Evolutionary conservation across 768 basidiomycete genomes (phyloP).

Genomic region (Russula vinacea): DNA sequence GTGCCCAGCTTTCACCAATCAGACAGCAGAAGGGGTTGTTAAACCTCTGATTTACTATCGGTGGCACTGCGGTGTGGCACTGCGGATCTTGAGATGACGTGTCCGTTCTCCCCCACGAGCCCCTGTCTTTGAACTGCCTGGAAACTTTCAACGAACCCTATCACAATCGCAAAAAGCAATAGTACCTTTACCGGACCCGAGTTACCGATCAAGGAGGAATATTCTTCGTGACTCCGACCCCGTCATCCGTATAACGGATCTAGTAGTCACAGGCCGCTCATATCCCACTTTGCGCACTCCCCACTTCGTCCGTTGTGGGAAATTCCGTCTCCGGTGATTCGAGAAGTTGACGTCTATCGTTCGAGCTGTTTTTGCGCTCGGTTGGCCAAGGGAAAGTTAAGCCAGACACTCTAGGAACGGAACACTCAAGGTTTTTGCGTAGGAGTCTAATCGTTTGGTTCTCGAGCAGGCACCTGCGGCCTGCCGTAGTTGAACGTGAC

Average conservation of each 20-base stretch:
- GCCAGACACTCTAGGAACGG: neutral
- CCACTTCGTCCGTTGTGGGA: constrained; percentile 15
- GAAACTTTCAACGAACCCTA: neutral
- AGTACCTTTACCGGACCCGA: constrained; percentile 9
- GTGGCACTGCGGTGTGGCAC: constrained; percentile 11
- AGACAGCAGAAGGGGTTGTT: neutral
- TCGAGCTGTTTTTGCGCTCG: constrained; percentile 12
- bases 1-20: constrained; percentile 3
- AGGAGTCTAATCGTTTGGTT: neutral
- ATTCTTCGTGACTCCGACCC: constrained; percentile 14
- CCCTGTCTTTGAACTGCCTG: neutral
- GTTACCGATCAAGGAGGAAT: constrained; percentile 9
- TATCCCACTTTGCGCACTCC: constrained; percentile 14
- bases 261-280: constrained; percentile 15
- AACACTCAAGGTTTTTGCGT: constrained; percentile 1
- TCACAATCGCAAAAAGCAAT: constrained; percentile 7
- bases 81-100: constrained; percentile 9
- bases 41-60: neutral
- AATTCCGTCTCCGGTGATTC: constrained; percentile 10
- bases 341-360: constrained; percentile 3
- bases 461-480: neutral
- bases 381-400: neutral
- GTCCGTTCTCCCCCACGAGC: neutral
- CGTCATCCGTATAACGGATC: constrained; percentile 10
- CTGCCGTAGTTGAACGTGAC: neutral